A percentile compares a stretch with the other conserved stretches of the same genome.
Evolutionary conservation across 805 yeast genomes (phyloP).

Genomic region (Metschnikowia baotianmanensis): DNA sequence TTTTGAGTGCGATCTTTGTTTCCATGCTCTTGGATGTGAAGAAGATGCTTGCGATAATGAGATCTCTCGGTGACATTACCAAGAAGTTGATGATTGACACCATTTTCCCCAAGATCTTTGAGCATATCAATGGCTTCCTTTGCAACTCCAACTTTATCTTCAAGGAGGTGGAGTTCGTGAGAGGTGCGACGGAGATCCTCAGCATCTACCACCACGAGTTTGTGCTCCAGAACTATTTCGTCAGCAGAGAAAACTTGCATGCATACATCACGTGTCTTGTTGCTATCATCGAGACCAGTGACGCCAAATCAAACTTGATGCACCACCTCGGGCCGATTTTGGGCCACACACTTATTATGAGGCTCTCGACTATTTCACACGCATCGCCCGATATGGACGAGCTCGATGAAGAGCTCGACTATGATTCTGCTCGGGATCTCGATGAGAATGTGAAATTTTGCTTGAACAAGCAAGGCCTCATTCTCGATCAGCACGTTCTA

Average conservation of each 20-base stretch:
- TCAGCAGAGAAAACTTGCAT: conserved; percentile 24
- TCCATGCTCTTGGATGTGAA: conserved; percentile 24
- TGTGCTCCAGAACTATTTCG: conserved; percentile 26
- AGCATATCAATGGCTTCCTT: conserved; percentile 35
- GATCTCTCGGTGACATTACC: conserved; percentile 33
- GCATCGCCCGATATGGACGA: conserved; percentile 10
- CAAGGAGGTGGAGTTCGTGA: conserved; percentile 31
- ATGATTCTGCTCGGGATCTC: conserved; percentile 12
- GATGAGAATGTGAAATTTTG: conserved; percentile 26
- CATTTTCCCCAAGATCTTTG: conserved; percentile 36
- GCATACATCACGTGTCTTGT: conserved; percentile 29
- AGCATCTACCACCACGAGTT: conserved; percentile 30
- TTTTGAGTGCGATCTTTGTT: conserved; percentile 37
- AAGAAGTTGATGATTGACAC: conserved; percentile 31
- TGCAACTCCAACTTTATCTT: conserved; percentile 33
- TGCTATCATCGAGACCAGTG: conserved; percentile 30
- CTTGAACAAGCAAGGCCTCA: conserved; percentile 32
- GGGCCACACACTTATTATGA: conserved; percentile 29
- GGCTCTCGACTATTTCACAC: conserved; percentile 25
- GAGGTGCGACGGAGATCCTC: conserved; percentile 26
- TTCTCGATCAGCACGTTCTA: conserved; percentile 32
- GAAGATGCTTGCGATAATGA: conserved; percentile 25
- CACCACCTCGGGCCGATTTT: conserved; percentile 13
- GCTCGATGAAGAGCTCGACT: conserved; percentile 13
- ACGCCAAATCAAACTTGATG: background rate